Evolutionary conservation across 768 basidiomycete genomes (phyloP), one percentile per base, ranked within the genome.

Genomic region (Suillus occidentalis): DNA sequence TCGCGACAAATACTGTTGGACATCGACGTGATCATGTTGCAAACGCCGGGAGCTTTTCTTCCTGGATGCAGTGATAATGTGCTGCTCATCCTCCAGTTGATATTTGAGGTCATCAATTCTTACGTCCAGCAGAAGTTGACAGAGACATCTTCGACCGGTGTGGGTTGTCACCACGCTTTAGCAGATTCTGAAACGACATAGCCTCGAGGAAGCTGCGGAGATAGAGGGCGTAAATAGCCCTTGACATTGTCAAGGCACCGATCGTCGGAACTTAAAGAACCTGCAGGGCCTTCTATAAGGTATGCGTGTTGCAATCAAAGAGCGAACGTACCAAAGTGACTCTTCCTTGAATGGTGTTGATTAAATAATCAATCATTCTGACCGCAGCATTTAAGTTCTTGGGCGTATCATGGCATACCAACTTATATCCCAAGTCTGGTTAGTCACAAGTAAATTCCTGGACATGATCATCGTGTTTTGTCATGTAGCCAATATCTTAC

Each of bases 11-110:
- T 88, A 89, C 78, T 92, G 90, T 8, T 91, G 76, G 1, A 92
- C 75, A 70, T 92, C 91, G 69, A 93, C 81, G 67, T 92, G 90
- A 60, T 92, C 91, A 31, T 90, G 73, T 53, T 91, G 88, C 2
- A 94, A 80, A 20, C 91, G 82, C 71, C 88, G 75, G 85, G 83
- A 55, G 63, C 65, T 85, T 18, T 78, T 76, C 69, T 87, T 87
- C 40, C 88, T 84, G 0, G 85, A 78, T 39, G 88, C 89, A 68
- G 40, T 14, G 14, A 93, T 92, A 45, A 93, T 91, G 69, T 88
- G 85, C 87, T 91, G 50, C 50, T 45, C 22, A 34, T 39, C 14
- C 4, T 42, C 40, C 40, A 42, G 34, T 36, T 36, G 34, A 42
- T 1, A 42, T 50, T 36, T 36, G 8, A 8, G 34, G 34, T 1